phyloP scores from a whole-genome alignment of 345 rosid species.

The Citrus trifoliata region DNA sequence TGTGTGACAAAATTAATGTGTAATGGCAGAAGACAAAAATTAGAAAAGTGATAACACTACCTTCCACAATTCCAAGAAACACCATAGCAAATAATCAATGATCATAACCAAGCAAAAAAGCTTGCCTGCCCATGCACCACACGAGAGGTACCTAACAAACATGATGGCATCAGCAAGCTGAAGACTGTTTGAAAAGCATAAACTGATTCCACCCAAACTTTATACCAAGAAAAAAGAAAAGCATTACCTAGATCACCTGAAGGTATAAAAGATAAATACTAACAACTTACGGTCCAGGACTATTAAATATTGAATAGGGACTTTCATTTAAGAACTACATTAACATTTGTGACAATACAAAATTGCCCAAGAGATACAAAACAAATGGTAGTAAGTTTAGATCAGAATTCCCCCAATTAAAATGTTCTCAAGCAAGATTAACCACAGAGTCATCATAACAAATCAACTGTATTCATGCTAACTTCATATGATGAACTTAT shows the following conservation, averaged over 20 bases:
- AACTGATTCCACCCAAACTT: background rate
- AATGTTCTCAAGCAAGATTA: background rate
- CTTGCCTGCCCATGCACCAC: constrained; percentile 97
- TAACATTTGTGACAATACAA: no score
- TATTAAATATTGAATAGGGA: background rate
- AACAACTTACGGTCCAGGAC: background rate
- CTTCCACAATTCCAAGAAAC: constrained; percentile 61
- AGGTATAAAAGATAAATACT: background rate
- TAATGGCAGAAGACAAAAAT: background rate
- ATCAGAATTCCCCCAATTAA: background rate
- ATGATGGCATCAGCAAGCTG: background rate
- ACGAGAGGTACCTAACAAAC: constrained; percentile 42
- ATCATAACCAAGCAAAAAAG: constrained; percentile 92
- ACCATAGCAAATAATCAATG: constrained; percentile 73
- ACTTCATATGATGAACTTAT: background rate
- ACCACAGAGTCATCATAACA: background rate
- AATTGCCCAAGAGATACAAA: background rate
- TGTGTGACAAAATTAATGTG: background rate
- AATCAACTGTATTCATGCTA: background rate
- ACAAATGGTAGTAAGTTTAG: background rate
- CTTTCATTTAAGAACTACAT: background rate
- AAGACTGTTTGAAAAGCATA: background rate
- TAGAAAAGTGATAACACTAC: constrained; percentile 21
- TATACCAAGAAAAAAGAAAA: background rate
- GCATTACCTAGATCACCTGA: background rate